A percentile compares a stretch with the other conserved stretches of the same genome.
Evolutionary conservation across 805 yeast species (phyloP).

Genomic region (Yarrowia porcina): DNA sequence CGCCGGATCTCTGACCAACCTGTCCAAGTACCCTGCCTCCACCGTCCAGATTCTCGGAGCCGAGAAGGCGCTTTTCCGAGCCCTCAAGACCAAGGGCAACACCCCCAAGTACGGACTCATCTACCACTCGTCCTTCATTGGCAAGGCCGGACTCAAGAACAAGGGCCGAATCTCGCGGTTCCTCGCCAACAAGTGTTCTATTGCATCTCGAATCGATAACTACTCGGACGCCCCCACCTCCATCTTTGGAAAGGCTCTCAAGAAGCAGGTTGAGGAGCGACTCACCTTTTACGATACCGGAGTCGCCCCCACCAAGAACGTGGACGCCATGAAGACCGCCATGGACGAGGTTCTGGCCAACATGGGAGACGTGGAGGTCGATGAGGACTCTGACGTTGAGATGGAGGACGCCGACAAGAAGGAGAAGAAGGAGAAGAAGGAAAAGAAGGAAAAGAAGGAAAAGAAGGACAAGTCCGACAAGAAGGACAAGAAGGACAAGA

Average conservation of each 20-base stretch:
- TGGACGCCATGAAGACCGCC: conserved; percentile 92
- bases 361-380: conserved; percentile 41
- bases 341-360: conserved; percentile 56
- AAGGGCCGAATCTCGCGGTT: conserved; percentile 99
- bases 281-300: conserved; percentile 94
- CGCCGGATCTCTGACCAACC: conserved; percentile 88
- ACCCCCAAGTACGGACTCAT: conserved; percentile 97
- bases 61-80: conserved; percentile 98
- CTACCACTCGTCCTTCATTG: conserved; percentile 95
- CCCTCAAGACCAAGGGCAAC: conserved; percentile 96
- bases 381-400: conserved; percentile 42
- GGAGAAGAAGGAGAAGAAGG: conserved; percentile 35
- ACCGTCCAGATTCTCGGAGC: conserved; percentile 98
- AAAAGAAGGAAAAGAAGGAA: conserved; percentile 44
- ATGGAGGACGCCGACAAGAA: conserved; percentile 44
- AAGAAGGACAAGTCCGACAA: conserved; percentile 43
- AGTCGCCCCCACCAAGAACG: conserved; percentile 91
- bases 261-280: conserved; percentile 97
- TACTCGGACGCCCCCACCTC: conserved; percentile 92
- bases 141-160: conserved; percentile 97
- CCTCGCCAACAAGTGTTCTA: conserved; percentile 97
- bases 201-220: conserved; percentile 97
- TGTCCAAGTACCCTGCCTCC: conserved; percentile 98
- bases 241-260: conserved; percentile 84
- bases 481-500: conserved; percentile 53